phyloP scores from a whole-genome alignment of 495 filamentous ascomycete species.

The Thermochaetoides thermophila region DNA sequence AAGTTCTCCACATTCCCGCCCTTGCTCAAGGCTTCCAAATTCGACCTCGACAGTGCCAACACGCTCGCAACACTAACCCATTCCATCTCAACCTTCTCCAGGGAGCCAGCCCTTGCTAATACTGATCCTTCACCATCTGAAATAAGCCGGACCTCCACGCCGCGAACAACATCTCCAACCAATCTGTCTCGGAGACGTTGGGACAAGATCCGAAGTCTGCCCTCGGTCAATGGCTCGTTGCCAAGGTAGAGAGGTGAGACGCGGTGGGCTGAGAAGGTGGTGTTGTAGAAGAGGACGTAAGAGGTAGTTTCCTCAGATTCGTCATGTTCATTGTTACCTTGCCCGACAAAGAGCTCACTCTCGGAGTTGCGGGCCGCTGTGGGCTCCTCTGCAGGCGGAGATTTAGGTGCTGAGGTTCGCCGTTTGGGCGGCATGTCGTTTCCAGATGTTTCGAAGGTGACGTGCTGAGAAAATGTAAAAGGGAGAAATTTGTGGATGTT shows the following conservation, averaged over 20 bases:
- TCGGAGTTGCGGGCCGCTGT: background rate
- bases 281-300: conserved; percentile 30
- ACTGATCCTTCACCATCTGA: conserved; percentile 11
- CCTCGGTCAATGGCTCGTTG: conserved; percentile 9
- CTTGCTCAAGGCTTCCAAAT: background rate
- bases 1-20: background rate
- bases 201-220: conserved; percentile 20
- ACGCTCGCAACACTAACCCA: conserved; percentile 14
- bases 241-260: conserved; percentile 30
- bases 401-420: too few relatives aligned
- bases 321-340: too few relatives aligned
- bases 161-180: conserved; percentile 34
- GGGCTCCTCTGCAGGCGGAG: too few relatives aligned
- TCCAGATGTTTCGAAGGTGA: too few relatives aligned
- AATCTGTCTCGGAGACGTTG: conserved; percentile 27
- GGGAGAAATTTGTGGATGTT: too few relatives aligned
- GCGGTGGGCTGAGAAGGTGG: conserved; percentile 33
- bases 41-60: conserved; percentile 4
- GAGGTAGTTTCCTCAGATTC: too few relatives aligned
- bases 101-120: conserved; percentile 22
- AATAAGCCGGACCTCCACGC: conserved; percentile 27
- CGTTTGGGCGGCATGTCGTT: too few relatives aligned
- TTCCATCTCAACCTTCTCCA: conserved; percentile 23
- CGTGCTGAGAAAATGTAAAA: too few relatives aligned
- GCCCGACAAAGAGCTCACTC: too few relatives aligned